phyloP scores from a whole-genome alignment of 1,284 basidiomycete genomes.

The Spongiforma sp. region DNA sequence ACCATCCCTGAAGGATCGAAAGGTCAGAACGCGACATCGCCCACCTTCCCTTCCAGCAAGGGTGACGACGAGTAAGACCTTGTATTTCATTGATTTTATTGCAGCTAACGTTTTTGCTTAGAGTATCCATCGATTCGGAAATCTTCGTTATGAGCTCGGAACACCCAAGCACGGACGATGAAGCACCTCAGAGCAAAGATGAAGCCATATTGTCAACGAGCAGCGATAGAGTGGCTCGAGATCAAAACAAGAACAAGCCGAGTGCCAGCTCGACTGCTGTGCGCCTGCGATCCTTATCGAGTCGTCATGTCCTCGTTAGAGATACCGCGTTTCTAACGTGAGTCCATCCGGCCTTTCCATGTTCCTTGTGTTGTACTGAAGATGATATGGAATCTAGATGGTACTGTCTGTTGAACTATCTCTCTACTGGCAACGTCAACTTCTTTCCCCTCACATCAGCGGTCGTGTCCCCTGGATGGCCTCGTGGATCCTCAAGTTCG shows the following conservation, averaged over 20 bases:
- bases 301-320: not conserved
- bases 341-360: not conserved
- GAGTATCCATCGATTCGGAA: not conserved
- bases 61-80: not conserved
- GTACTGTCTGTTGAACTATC: not conserved
- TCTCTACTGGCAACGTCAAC: conserved; percentile 1
- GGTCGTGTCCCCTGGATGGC: not conserved
- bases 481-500: not conserved
- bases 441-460: conserved; percentile 25
- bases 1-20: not conserved
- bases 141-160: not conserved
- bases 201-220: not conserved
- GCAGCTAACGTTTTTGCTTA: too few species aligned
- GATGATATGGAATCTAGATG: not conserved
- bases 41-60: not conserved
- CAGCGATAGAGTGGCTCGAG: not conserved
- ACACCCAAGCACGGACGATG: not conserved
- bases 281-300: not conserved
- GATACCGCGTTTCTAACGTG: not conserved
- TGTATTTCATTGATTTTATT: too few species aligned
- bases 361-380: not conserved
- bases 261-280: not conserved
- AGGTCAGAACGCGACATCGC: not conserved
- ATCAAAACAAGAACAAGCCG: not conserved
- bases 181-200: not conserved